Conservation (phyloP, 805 yeast species). For the Lipomyces kockii region DNA sequence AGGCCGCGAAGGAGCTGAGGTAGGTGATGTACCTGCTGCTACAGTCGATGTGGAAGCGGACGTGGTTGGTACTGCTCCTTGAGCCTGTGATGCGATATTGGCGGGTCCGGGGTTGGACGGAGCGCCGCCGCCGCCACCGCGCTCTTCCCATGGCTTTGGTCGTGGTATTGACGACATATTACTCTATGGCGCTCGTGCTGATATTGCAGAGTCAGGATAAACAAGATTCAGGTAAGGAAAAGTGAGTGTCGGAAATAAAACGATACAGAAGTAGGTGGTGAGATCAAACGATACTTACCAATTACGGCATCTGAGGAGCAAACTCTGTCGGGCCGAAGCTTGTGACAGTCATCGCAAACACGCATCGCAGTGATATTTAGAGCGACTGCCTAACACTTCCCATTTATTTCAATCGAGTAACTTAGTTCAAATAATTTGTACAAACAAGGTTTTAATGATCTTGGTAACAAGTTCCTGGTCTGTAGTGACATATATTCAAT, state of each 20-base stretch:
- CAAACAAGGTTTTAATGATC: no score
- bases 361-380: not conserved
- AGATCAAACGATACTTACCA: not conserved
- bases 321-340: not conserved
- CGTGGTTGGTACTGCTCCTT: constrained; percentile 10
- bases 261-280: no score
- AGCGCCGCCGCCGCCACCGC: not conserved
- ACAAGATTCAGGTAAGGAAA: not conserved
- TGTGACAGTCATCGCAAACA: not conserved
- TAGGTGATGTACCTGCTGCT: constrained; percentile 15
- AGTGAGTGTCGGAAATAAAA: not conserved
- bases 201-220: not conserved
- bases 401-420: no score
- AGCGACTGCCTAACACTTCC: not conserved
- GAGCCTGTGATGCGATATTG: constrained; percentile 13
- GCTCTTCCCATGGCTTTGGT: constrained; percentile 34
- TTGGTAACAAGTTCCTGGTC: no score
- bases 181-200: not conserved
- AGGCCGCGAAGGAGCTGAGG: constrained; percentile 32
- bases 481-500: no score
- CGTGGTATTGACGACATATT: constrained; percentile 23
- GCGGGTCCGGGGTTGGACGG: constrained; percentile 11
- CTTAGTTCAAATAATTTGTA: no score
- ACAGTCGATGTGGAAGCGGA: constrained; percentile 10
- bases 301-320: not conserved